Evolutionary conservation across 164 flowering plant species (phyloP).

Genomic region (Vitis labrusca): DNA sequence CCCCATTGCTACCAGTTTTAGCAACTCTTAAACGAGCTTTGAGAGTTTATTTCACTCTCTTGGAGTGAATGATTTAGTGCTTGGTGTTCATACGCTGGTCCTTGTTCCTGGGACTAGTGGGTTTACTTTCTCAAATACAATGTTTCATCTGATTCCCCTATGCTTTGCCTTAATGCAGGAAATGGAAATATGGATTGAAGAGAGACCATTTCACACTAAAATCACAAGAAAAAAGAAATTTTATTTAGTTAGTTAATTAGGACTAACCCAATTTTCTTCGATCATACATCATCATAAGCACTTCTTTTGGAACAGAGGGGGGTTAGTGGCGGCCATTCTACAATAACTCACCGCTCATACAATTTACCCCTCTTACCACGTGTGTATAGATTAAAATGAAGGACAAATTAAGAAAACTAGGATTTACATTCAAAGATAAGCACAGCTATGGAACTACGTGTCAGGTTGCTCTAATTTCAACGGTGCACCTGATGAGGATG

Average conservation of each 20-base stretch:
- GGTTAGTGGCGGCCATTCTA: conserved; percentile 37
- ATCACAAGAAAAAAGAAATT: background rate
- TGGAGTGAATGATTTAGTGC: too few species aligned
- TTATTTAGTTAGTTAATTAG: background rate
- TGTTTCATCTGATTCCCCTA: too few species aligned
- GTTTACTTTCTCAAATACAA: too few species aligned
- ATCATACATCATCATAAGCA: background rate
- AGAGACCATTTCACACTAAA: too few species aligned
- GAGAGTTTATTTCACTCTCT: too few species aligned
- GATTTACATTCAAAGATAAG: background rate
- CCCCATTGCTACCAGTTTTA: conserved; percentile 61
- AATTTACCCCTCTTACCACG: conserved; percentile 6
- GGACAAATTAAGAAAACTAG: conserved; percentile 20
- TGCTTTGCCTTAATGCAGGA: too few species aligned
- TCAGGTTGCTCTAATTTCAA: conserved; percentile 64
- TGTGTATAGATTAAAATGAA: background rate
- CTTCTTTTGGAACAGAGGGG: background rate
- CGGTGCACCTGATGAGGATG: conserved; percentile 42
- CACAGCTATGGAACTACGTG: too few species aligned
- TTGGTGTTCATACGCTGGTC: too few species aligned
- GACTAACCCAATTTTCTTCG: background rate
- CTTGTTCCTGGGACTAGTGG: too few species aligned
- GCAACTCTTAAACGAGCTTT: conserved; percentile 10
- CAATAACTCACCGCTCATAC: conserved; percentile 32
- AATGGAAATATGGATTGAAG: background rate